Evolutionary conservation across 192 early-diverging fungal species (phyloP), one percentile per base, ranked within the genome.

Genomic region (Gonapodya prolifera): DNA sequence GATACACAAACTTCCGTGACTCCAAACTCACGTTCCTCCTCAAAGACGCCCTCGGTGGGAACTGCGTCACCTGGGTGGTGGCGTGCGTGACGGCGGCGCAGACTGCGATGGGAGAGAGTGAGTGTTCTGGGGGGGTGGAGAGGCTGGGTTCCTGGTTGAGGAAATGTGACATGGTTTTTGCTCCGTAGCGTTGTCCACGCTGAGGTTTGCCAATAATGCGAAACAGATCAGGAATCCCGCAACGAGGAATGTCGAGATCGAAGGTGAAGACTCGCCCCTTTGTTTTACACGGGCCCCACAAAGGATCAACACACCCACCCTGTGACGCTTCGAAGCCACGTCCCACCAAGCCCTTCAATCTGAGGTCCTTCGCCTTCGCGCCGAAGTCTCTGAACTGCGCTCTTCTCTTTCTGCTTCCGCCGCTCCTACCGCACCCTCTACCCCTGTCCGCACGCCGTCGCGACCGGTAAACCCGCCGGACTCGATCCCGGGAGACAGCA

Each of bases 11-110:
- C 77, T 92, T 90, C 78, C 85, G 90, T 29, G 89, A 92, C 76
- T 87, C 86, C 79, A 89, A 89, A 75, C 84, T 92, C 75, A 92
- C 91, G 0, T 91, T 90, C 69, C 70, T 92, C 34, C 78, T 92
- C 31, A 85, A 88, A 45, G 91, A 92, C 77, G 89, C 90, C 31
- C 85, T 92, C 34, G 91, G 91, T 71, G 89, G 90, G 34, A 91
- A 90, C 78, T 91, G 88, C 1, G 86, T 90, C 18, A 91, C 90
- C 0, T 89, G 86, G 73, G 88, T 91, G 30, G 89, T 91, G 13
- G 90, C 88, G 30, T 89, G 89, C 33, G 86, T 88, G 75, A 84
- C 84, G 77, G 83, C 70, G 81, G 82, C 80, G 85, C 45, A 61
- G 45, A 23, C 45, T 8, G 45, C 45, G 23, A 61, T 61, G 45